These are phyloP conservation scores for Ceratopteris richardii DNA, from an alignment of 75 land plant species.

Conservation along the genomic window DNA sequence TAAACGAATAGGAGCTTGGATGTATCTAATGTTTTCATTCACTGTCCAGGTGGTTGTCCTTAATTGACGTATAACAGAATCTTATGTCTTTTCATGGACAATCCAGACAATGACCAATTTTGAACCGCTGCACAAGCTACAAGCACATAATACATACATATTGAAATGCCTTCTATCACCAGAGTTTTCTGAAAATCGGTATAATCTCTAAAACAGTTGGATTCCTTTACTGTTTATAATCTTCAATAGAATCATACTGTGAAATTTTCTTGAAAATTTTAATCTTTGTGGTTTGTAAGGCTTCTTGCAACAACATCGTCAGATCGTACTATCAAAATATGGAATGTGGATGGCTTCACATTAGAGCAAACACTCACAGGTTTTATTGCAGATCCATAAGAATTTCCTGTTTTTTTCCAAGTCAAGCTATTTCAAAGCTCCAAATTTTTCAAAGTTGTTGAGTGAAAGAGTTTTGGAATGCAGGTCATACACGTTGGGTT, in stretches of 20 bases:
- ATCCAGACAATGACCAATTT: slow-evolving; percentile 97
- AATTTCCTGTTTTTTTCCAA: too few relatives aligned
- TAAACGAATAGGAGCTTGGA: too few relatives aligned
- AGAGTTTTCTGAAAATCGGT: slow-evolving; percentile 82
- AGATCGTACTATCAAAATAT: slow-evolving; percentile 89
- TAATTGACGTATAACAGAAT: too few relatives aligned
- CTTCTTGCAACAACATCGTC: slow-evolving; percentile 93
- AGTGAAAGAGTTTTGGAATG: too few relatives aligned
- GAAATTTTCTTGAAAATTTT: background rate
- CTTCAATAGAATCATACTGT: too few relatives aligned
- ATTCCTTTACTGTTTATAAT: too few relatives aligned
- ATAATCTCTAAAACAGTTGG: slow-evolving; percentile 14
- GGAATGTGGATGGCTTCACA: slow-evolving; percentile 94
- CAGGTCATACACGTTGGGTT: slow-evolving; percentile 94
- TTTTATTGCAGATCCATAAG: slow-evolving; percentile 64
- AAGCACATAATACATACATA: slow-evolving; percentile 86
- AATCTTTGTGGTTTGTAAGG: slow-evolving; percentile 26
- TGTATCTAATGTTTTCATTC: too few relatives aligned
- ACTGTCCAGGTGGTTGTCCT: too few relatives aligned
- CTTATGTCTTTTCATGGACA: background rate
- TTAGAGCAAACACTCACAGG: slow-evolving; percentile 72
- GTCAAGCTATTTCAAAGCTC: too few relatives aligned
- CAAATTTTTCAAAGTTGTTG: too few relatives aligned
- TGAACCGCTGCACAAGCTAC: slow-evolving; percentile 89
- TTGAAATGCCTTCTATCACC: slow-evolving; percentile 98